These are phyloP conservation scores for Wickerhamiella siamensis DNA, from an alignment of 805 yeast genomes.

Conservation along the genomic window DNA sequence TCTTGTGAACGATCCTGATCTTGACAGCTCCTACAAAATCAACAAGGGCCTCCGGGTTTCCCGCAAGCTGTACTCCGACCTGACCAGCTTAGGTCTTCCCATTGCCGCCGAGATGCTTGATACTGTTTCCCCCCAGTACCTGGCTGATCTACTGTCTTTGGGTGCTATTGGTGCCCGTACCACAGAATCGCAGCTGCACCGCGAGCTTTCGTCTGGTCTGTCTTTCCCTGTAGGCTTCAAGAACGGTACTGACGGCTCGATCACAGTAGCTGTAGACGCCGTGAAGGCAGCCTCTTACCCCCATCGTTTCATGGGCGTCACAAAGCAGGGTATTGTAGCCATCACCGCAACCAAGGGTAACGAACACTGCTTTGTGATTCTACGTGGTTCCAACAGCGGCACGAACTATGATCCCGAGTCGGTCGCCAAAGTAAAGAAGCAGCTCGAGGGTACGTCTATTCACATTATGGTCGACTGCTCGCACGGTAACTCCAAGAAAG, in stretches of 20 bases:
- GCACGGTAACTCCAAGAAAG: conserved; percentile 92
- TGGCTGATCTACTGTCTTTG: conserved; percentile 76
- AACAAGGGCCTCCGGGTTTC: conserved; percentile 86
- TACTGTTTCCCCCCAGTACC: conserved; percentile 91
- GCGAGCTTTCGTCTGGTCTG: conserved; percentile 93
- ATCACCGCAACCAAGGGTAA: conserved; percentile 94
- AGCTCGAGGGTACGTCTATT: conserved; percentile 32
- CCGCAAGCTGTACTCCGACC: conserved; percentile 68
- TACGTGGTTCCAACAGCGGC: conserved; percentile 91
- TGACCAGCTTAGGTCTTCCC: conserved; percentile 70
- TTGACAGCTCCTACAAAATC: conserved; percentile 82
- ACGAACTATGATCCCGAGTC: conserved; percentile 79
- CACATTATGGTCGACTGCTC: conserved; percentile 91
- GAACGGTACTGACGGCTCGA: conserved; percentile 94
- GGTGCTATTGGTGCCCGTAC: conserved; percentile 99
- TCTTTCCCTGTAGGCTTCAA: conserved; percentile 99
- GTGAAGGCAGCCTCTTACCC: conserved; percentile 80
- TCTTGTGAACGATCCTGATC: conserved; percentile 89
- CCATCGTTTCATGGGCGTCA: conserved; percentile 94
- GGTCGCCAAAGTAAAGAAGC: conserved; percentile 60
- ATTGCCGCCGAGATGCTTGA: conserved; percentile 97
- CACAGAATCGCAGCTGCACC: conserved; percentile 93
- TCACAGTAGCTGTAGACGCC: conserved; percentile 89
- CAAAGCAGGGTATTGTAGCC: conserved; percentile 94
- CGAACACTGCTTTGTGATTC: conserved; percentile 80